These are phyloP conservation scores for Noccaea bulbosa DNA, from an alignment of 345 rosid genomes.

Conservation along the genomic window DNA sequence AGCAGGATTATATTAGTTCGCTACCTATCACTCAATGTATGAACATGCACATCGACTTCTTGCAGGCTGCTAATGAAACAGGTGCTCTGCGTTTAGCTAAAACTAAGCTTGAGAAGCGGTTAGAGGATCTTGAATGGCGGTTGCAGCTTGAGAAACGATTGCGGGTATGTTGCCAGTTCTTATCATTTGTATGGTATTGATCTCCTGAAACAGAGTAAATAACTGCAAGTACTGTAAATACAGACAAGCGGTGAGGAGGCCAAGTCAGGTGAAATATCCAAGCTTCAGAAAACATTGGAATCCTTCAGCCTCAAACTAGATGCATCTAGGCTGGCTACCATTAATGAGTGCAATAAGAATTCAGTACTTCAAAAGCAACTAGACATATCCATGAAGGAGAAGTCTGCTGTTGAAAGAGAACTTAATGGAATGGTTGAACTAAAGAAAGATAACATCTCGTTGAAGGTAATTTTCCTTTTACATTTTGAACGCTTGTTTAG, in stretches of 20 bases:
- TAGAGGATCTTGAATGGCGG: slow-evolving; percentile 95
- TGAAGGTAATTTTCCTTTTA: slow-evolving; percentile 60
- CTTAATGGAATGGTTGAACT: slow-evolving; percentile 63
- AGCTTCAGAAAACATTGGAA: slow-evolving; percentile 72
- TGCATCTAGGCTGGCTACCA: slow-evolving; percentile 87
- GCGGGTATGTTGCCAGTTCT: slow-evolving; percentile 61
- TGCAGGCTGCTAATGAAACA: slow-evolving; percentile 90
- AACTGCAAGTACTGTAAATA: slow-evolving; percentile 31
- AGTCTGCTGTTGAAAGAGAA: slow-evolving; percentile 75
- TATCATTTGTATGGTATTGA: slow-evolving; percentile 29
- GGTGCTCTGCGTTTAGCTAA: slow-evolving; percentile 95
- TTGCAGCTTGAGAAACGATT: slow-evolving; percentile 85
- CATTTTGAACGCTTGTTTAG: slow-evolving; percentile 3
- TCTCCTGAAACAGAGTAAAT: slow-evolving; percentile 27
- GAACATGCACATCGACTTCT: slow-evolving; percentile 31
- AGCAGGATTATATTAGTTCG: slow-evolving; percentile 26
- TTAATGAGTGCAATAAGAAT: slow-evolving; percentile 88
- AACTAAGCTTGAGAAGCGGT: slow-evolving; percentile 88
- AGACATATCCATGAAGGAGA: slow-evolving; percentile 72
- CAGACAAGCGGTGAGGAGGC: slow-evolving; percentile 88
- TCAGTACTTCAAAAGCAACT: slow-evolving; percentile 83
- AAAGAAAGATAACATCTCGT: slow-evolving; percentile 65
- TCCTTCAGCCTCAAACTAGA: slow-evolving; percentile 85
- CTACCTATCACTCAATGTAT: slow-evolving; percentile 29
- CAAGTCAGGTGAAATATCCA: slow-evolving; percentile 70